Conservation (phyloP, 768 basidiomycete species). For the Lyophyllum shimeji region DNA sequence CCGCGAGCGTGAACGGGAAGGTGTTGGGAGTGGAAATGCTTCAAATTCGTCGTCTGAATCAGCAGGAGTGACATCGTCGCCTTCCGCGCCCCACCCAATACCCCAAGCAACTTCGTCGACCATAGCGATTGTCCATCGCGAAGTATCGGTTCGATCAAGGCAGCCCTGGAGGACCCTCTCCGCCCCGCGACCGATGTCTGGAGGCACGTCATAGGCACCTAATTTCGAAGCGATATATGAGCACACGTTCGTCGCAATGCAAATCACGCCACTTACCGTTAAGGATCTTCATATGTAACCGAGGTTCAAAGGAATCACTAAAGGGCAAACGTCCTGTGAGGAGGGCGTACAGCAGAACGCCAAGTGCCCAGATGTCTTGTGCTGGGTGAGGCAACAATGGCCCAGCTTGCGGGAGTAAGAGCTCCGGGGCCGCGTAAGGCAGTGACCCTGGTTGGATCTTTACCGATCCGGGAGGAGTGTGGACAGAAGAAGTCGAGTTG, state of each 20-base stretch:
- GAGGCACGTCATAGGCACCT: constrained; percentile 67
- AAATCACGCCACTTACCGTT: constrained; percentile 50
- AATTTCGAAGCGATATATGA: constrained; percentile 9
- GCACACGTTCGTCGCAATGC: not conserved
- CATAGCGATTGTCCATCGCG: constrained; percentile 79
- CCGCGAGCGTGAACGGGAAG: constrained; percentile 31
- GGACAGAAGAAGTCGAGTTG: constrained; percentile 38
- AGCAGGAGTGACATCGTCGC: constrained; percentile 38
- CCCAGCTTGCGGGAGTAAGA: constrained; percentile 60
- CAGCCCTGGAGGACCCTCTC: constrained; percentile 79
- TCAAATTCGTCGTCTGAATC: constrained; percentile 28
- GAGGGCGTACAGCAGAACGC: constrained; percentile 84
- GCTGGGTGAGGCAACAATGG: constrained; percentile 56
- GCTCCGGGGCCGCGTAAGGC: constrained; percentile 89
- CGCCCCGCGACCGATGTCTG: constrained; percentile 56
- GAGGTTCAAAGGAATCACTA: constrained; percentile 84
- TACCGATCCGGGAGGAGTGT: constrained; percentile 22
- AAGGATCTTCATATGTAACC: constrained; percentile 89
- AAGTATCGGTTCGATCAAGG: constrained; percentile 57
- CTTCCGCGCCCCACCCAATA: constrained; percentile 65
- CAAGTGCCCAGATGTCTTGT: constrained; percentile 96
- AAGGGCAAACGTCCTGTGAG: constrained; percentile 88
- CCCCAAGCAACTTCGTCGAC: constrained; percentile 83
- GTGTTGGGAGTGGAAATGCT: constrained; percentile 15
- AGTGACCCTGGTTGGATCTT: constrained; percentile 76